Evolutionary conservation across 345 rosid genomes (phyloP), one percentile per base, ranked within the genome.

Genomic region (Eucalyptus albens): DNA sequence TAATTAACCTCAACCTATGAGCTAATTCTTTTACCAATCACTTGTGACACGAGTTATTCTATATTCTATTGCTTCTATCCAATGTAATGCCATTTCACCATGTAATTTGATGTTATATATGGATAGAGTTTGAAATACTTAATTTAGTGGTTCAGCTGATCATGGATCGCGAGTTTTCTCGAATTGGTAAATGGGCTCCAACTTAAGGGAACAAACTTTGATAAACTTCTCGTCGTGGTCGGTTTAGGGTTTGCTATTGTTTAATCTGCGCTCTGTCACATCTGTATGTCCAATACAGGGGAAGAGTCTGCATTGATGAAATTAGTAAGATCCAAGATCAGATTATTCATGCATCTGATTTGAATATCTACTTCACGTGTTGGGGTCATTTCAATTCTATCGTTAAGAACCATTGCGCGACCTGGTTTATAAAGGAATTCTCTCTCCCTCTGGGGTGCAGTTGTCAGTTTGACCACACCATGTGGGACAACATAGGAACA

Each of bases 21-120:
- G 44, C 45, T 72, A 67, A 72, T 33, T 72, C 0, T 33, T 72
- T 42, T 33, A 17, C 7, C 0, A 0, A 16, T 10, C 13, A 19
- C 11, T 11, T 0, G 0, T 33, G 3, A 33, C 0, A 3, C 5
- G 26, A 72, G 4, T 72, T 9, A 69, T 0, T 19, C 0, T 33
- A 33, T 10, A 8, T 72, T 33, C 3, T 33, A 0, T 33, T 0
- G 4, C 82, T 72, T 0, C 21, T 17, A 72, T 72, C 13, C 21
- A 31, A 31, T 14, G 42, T 31, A 67, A 31, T 67, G 0, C 26
- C 44, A 33, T 69, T 16, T 69, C 2, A 0, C 8, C 26, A 5
- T 33, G 26, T 72, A 72, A 72, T 72, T 72, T 1, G 13, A 72
- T 19, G 14, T 37, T 19, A 33, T 17, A 5, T 33, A 19, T 33